Evolutionary conservation across 31 red algal genomes (phyloP).

Genomic region (Bonnemaisonia californica): DNA sequence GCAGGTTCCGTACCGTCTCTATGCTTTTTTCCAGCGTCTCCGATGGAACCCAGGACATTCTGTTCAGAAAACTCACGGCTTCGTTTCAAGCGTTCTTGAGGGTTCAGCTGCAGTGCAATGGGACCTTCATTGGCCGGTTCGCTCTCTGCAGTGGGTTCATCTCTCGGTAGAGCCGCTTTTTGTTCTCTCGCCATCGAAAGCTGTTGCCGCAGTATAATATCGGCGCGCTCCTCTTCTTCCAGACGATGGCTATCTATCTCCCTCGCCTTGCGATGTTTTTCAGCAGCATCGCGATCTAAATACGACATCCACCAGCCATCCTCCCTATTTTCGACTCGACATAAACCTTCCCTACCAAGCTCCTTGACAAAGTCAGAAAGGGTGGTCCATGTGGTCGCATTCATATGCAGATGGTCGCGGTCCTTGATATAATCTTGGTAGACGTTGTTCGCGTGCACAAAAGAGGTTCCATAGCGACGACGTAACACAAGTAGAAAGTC

Average conservation of each 20-base stretch:
- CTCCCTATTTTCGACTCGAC: conserved; percentile 81
- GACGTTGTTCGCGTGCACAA: conserved; percentile 78
- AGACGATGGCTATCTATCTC: conserved; percentile 40
- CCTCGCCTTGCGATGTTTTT: conserved; percentile 52
- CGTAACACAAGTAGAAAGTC: conserved; percentile 73
- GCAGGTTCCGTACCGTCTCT: too few species aligned
- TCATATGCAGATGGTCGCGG: conserved; percentile 95
- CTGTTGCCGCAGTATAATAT: conserved; percentile 35
- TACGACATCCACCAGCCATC: conserved; percentile 73
- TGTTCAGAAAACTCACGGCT: background rate
- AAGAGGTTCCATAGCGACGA: conserved; percentile 71
- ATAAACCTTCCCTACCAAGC: conserved; percentile 72
- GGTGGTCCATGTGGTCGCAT: conserved; percentile 92
- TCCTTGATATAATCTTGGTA: conserved; percentile 96
- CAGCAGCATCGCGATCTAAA: conserved; percentile 60
- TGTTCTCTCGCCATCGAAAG: conserved; percentile 4
- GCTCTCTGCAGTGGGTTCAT: background rate
- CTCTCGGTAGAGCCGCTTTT: background rate
- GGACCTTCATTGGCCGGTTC: background rate
- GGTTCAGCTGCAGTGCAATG: background rate
- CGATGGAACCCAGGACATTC: background rate
- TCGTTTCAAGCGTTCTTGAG: background rate
- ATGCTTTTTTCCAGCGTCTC: background rate
- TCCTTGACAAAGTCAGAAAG: conserved; percentile 85
- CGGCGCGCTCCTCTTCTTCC: conserved; percentile 59